Base-by-base conservation (phyloP, 805 yeast species). In the Pichia ethanolica region DNA sequence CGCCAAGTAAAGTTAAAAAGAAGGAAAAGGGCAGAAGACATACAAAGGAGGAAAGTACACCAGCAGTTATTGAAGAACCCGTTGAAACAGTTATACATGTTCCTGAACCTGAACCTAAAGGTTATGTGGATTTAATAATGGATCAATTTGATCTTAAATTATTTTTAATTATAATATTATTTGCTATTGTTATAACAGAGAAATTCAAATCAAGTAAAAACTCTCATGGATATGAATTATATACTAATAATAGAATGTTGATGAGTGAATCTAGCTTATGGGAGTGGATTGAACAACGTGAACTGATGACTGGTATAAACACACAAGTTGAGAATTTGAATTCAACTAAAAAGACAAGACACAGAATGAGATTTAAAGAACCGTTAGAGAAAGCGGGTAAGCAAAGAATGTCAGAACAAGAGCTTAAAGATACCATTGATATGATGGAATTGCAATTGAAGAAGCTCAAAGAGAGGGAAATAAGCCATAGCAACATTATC, bases 211-310 rank as follows among this genome's bases (percentile, higher is more conserved):
- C 26, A n/a, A 12, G 27, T 7, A 32, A 26, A 13, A 30, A 34
- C n/a, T 27, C 42, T 14, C 36, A 13, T n/a, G 49, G 46, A n/a
- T 47, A 41, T 26, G 53, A 43, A 25, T 10, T 51, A 26, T 53
- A 53, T 20, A 33, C 39, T n/a, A 44, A 43, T 14, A 77, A n/a
- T 46, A 68, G 52, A 50, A 67, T 53, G 57, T 57, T 69, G 51
- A 70, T 71, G 48, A 77, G 80, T 51, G 89, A 86, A 63, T 70
- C 74, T 14, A 73, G 74, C 27, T 60, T 86, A 41, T 86, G 93
- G 93, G 74, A 78, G 42, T 86, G 95, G 95, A 71, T 86, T 47
- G 67, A 68, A 34, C 38, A 48, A n/a, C 51, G 54, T 14, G 56
- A 51, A 11, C 36, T 14, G 14, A 40, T 35, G 44, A 10, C 33